A percentile compares a stretch with the other conserved stretches of the same genome.
phyloP scores from a whole-genome alignment of 2,329 filamentous ascomycete species.

The Beauveria sp. region DNA sequence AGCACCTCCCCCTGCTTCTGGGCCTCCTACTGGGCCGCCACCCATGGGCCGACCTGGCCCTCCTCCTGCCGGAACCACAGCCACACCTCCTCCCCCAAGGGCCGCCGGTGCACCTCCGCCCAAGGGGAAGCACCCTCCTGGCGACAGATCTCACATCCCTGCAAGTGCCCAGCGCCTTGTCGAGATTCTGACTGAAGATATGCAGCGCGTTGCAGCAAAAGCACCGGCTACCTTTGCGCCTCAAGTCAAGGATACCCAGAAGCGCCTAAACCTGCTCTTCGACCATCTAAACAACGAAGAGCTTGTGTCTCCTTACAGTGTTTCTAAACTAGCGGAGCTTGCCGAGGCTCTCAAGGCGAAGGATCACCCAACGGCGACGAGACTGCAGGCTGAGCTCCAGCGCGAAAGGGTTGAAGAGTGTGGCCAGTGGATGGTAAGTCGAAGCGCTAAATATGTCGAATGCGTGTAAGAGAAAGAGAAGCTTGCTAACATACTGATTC shows the following conservation, averaged over 20 bases:
- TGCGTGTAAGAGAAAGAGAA: background rate
- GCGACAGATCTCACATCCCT: constrained; percentile 87
- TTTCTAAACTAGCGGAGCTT: constrained; percentile 57
- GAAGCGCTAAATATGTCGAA: background rate
- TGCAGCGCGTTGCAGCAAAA: constrained; percentile 79
- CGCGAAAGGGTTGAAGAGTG: constrained; percentile 72
- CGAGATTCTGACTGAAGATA: constrained; percentile 72
- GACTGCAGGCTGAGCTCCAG: constrained; percentile 67
- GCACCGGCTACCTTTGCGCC: constrained; percentile 80
- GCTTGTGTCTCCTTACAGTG: constrained; percentile 71
- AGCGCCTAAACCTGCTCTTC: constrained; percentile 86
- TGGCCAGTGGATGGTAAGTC: constrained; percentile 77
- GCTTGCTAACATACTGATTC: constrained; percentile 30
- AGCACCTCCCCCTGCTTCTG: constrained; percentile 29
- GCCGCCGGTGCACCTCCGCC: constrained; percentile 41
- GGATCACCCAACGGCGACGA: constrained; percentile 60
- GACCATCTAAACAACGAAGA: constrained; percentile 97
- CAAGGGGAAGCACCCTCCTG: constrained; percentile 65
- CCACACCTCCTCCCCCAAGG: constrained; percentile 38
- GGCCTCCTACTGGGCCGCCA: constrained; percentile 28
- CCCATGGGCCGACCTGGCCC: constrained; percentile 26
- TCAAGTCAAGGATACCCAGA: constrained; percentile 90
- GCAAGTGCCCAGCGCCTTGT: constrained; percentile 67
- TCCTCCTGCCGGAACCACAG: constrained; percentile 20
- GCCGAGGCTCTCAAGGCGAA: constrained; percentile 59